Evolutionary conservation across 805 yeast genomes (phyloP).

Genomic region (Candida orba): DNA sequence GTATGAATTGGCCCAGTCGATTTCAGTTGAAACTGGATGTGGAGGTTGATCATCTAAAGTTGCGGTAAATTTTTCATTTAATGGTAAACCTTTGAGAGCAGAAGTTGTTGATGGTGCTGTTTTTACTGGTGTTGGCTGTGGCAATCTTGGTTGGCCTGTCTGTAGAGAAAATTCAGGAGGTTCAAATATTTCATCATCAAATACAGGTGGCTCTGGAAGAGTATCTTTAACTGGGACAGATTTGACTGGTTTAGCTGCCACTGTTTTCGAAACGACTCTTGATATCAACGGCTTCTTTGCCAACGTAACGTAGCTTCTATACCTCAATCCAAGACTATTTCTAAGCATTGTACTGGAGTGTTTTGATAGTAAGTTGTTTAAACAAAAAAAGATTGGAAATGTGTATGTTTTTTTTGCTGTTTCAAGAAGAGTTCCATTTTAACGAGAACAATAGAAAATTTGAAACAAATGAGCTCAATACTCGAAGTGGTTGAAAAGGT

Average conservation of each 20-base stretch:
- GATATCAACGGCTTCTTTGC: not conserved
- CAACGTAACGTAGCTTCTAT: slow-evolving; percentile 3
- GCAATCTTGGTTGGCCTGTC: slow-evolving; percentile 14
- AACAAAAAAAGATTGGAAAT: not conserved
- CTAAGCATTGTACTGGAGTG: slow-evolving; percentile 1
- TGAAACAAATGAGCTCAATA: not conserved
- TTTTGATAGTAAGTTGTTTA: not conserved
- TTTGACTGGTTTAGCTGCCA: not conserved
- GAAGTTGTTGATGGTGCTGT: not conserved
- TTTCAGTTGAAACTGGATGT: slow-evolving; percentile 14
- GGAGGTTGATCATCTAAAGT: slow-evolving; percentile 19
- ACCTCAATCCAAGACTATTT: not conserved
- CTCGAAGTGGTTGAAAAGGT: slow-evolving; percentile 14
- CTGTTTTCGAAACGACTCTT: slow-evolving; percentile 1
- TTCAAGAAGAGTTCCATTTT: not conserved
- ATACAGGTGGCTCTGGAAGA: not conserved
- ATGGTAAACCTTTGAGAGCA: slow-evolving; percentile 12
- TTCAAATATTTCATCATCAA: slow-evolving; percentile 7
- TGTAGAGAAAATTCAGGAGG: slow-evolving; percentile 20
- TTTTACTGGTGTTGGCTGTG: not conserved
- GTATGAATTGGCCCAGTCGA: slow-evolving; percentile 83
- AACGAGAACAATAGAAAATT: not conserved
- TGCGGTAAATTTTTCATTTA: slow-evolving; percentile 14
- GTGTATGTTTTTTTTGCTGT: not conserved
- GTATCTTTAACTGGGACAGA: not conserved